Percentiles rank a stretch among this genome's conserved stretches.
Conservation (phyloP, 2,329 filamentous ascomycete species). For the Mycosphaerelloides madeirae region DNA sequence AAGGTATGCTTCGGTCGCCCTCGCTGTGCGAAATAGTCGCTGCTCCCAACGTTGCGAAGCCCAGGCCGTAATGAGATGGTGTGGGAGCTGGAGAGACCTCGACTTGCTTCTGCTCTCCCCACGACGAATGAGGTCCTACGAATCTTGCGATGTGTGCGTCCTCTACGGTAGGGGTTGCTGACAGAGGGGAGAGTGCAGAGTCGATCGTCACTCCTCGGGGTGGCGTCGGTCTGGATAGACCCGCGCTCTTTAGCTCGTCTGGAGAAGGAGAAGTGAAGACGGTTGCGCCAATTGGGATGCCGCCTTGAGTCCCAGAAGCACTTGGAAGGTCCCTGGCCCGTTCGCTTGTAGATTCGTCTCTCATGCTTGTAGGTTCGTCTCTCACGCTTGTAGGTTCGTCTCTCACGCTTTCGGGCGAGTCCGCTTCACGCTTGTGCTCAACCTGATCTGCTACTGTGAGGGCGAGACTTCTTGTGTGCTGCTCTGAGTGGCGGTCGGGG, state of each 20-base stretch:
- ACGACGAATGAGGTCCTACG: constrained; percentile 23
- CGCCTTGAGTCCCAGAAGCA: too few species aligned
- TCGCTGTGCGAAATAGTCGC: constrained; percentile 15
- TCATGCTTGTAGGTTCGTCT: too few species aligned
- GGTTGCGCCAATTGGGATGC: not conserved
- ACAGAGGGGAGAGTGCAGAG: constrained; percentile 26
- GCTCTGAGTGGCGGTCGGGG: not conserved
- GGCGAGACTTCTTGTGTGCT: not conserved
- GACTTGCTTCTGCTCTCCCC: constrained; percentile 24
- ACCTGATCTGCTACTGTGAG: too few species aligned
- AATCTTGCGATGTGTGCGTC: constrained; percentile 27
- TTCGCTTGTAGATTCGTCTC: too few species aligned
- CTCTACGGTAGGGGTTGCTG: constrained; percentile 28
- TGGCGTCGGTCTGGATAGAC: not conserved
- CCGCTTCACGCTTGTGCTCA: not conserved
- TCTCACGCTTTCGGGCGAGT: too few species aligned
- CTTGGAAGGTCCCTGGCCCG: too few species aligned
- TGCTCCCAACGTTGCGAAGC: constrained; percentile 11
- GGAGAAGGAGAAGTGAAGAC: constrained; percentile 27
- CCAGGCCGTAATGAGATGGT: constrained; percentile 11
- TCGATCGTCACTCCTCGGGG: constrained; percentile 10
- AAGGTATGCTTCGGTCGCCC: not conserved
- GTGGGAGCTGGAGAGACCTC: constrained; percentile 17
- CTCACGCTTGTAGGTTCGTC: too few species aligned
- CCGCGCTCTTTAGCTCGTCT: constrained; percentile 20